Base-by-base conservation (phyloP, 257 asterid species). In the Solanum lignicaule region DNA sequence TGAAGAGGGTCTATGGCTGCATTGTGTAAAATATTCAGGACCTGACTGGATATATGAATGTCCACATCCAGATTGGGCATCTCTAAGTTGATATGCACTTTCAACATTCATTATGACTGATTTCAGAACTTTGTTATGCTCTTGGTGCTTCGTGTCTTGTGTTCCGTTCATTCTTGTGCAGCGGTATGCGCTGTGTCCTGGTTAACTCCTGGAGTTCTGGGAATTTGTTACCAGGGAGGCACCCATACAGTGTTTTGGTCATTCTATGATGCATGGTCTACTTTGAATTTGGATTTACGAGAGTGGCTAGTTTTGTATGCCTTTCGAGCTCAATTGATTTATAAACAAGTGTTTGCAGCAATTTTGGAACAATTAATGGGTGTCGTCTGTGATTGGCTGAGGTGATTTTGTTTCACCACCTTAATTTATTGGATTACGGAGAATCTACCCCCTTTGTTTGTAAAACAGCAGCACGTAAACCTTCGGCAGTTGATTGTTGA, bases 1-100 rank as follows among this genome's bases (percentile, higher is more conserved):
- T 55, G 98, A 97, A 91, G 95, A 91, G 87, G 99, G 99, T 81
- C 90, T 97, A 66, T 97, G 98, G 98, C 93, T 97, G 90, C 99
- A 97, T 85, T 97, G 96, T 87, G 92, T 94, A 81, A 90, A 90
- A 92, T 97, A 97, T 88, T 91, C 98, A 9, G 99, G 98, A 72
- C 95, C 98, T 39, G 94, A 79, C 89, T 97, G 99, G 99, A 89
- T 82, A 21, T 93, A 92, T 83, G 93, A 96, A 93, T 96, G 99
- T 87, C 98, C 98, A 23, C 91, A 89, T 91, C 99, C 98, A 18
- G 91, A 90, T 21, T 96, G 99, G 99, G 95, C 96, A 43, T 87
- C 90, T 52, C 91, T 94, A 66, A 46, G 87, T 46, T 88, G 76
- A 48, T 33, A n/a, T 46, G 27, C 85, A 27, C 68, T 29, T 81